Percentiles rank a stretch among this genome's conserved stretches.
Conservation (phyloP, 1,139 yeast genomes). For the Pichiaceae sp. region DNA sequence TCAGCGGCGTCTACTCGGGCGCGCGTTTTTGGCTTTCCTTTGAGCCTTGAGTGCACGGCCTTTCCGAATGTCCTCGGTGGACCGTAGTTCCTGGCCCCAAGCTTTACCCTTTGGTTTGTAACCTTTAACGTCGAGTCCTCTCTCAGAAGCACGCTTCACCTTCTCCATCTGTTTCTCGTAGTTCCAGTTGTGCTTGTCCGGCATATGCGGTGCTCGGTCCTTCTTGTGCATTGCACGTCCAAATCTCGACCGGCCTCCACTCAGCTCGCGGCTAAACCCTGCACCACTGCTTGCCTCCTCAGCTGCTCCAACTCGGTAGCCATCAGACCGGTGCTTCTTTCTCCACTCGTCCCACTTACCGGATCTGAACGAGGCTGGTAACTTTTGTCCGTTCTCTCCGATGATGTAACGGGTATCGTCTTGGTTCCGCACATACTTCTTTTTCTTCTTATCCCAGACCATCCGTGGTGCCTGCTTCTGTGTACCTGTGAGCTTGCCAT, state of each 20-base stretch:
- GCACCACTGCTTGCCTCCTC: constrained; percentile 26
- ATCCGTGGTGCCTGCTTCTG: constrained; percentile 57
- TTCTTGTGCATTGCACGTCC: constrained; percentile 68
- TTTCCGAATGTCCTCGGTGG: constrained; percentile 74
- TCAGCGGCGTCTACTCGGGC: constrained; percentile 49
- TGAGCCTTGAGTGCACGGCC: constrained; percentile 62
- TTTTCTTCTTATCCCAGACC: constrained; percentile 91
- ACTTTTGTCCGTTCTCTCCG: constrained; percentile 89
- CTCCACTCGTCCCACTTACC: constrained; percentile 94
- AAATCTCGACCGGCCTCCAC: constrained; percentile 20
- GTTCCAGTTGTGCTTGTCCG: constrained; percentile 86
- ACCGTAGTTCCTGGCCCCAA: constrained; percentile 51
- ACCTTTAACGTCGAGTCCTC: constrained; percentile 72
- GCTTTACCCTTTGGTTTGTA: constrained; percentile 36
- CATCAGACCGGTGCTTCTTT: constrained; percentile 52
- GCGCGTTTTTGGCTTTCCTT: constrained; percentile 76
- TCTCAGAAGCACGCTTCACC: constrained; percentile 71
- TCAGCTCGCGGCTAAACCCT: constrained; percentile 18
- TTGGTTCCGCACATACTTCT: constrained; percentile 76
- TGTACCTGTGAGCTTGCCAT: constrained; percentile 40
- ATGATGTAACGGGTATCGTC: constrained; percentile 84
- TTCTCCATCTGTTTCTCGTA: constrained; percentile 76
- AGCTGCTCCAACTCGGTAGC: constrained; percentile 46
- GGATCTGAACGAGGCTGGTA: constrained; percentile 86
- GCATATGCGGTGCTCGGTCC: constrained; percentile 74